Evolutionary conservation across 345 rosid genomes (phyloP), one percentile per base, ranked within the genome.

Genomic region (Erodium maritimum): DNA sequence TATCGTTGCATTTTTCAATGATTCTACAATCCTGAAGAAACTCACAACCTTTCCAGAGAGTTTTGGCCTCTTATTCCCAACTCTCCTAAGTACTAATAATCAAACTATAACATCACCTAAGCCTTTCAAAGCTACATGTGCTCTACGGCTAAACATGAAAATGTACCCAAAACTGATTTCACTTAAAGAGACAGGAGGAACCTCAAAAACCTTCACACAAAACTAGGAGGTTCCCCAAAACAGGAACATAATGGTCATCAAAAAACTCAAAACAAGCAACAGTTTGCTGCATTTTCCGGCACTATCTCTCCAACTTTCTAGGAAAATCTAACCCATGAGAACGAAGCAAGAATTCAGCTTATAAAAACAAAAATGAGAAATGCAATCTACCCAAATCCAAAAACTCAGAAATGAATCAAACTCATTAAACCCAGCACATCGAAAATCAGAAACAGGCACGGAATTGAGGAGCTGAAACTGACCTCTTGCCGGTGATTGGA

Each of bases 401-500:
- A 29, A 29, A 29, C 48, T 3, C 17, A 0, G 12, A 42, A 42
- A 42, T 7, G 17, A 42, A 42, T 7, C 48, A 16, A 42, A 42
- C 54, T 11, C 54, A 17, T 51, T 13, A 19, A 51, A 51, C 17
- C 19, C 2, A 51, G 10, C 3, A 11, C 9, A 51, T 5, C 21
- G 19, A 17, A 19, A 19, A 51, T 10, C 4, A 20, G 14, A 20
- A 55, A 42, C 48, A 42, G 37, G 37, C 5, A 0, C 0, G 2
- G 37, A 29, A 29, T 29, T 29, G 37, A 29, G 37, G 37, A 29
- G 37, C 37, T 29, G 1, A 11, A 23, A 52, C 37, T 42, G 61
- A 93, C 99, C 99, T 83, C 74, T 93, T 93, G 23, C 97, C 95
- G 19, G 95, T 77, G 13, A 89, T 57, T 72, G 68, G 79, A 55